phyloP scores from a whole-genome alignment of 2,329 filamentous ascomycete genomes.

The Talaromyces amestolkiae region DNA sequence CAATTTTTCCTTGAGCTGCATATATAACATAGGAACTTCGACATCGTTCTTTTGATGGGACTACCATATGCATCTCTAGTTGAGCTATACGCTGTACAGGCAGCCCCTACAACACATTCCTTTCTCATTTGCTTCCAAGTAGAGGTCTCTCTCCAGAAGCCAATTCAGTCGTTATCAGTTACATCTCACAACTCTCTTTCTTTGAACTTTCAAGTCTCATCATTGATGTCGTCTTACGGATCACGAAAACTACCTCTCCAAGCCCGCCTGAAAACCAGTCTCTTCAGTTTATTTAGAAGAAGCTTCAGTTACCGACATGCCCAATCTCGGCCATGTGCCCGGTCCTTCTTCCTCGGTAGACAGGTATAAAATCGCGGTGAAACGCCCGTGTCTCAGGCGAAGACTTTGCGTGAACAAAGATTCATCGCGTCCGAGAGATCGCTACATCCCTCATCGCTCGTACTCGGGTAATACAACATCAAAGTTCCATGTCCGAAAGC shows the following conservation, averaged over 20 bases:
- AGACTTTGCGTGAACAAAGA: background rate
- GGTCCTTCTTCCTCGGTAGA: background rate
- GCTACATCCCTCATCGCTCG: conserved; percentile 56
- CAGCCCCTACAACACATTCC: conserved; percentile 27
- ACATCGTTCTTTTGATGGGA: conserved; percentile 18
- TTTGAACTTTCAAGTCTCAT: conserved; percentile 1
- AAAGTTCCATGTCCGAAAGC: conserved; percentile 54
- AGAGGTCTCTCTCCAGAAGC: conserved; percentile 21
- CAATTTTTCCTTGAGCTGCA: background rate
- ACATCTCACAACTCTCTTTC: conserved; percentile 9
- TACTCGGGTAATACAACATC: conserved; percentile 44
- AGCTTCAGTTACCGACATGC: background rate
- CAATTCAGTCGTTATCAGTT: conserved; percentile 17
- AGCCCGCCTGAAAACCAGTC: background rate
- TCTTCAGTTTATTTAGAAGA: background rate
- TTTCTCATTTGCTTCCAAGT: conserved; percentile 24
- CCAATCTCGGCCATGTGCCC: background rate
- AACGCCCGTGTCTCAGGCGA: background rate
- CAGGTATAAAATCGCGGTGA: background rate
- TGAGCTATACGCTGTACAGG: conserved; percentile 15
- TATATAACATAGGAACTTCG: background rate
- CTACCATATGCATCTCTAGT: conserved; percentile 13
- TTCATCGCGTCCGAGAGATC: conserved; percentile 40
- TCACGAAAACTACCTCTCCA: background rate
- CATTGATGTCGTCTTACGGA: background rate